Evolutionary conservation across 2,329 filamentous ascomycete species (phyloP).

Genomic region (Calonectria honghensis): DNA sequence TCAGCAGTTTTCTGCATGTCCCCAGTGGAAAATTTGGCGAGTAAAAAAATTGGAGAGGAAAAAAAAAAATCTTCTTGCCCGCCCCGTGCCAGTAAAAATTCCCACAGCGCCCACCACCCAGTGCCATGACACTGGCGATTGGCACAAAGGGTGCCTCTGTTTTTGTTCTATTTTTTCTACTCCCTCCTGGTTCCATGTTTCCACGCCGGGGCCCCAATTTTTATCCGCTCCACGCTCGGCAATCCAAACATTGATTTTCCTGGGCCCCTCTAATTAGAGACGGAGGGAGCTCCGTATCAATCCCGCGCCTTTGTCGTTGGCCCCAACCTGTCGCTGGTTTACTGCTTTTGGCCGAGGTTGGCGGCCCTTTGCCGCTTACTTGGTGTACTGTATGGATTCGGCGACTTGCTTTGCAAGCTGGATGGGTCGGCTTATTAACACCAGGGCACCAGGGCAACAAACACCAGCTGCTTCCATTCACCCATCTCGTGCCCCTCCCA

Average conservation of each 20-base stretch:
- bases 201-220: conserved; percentile 45
- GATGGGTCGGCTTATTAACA: conserved; percentile 34
- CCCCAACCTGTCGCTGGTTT: conserved; percentile 44
- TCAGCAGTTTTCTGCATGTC: conserved; percentile 12
- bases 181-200: conserved; percentile 33
- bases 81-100: conserved; percentile 52
- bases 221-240: conserved; percentile 56
- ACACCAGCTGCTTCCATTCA: conserved; percentile 18
- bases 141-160: conserved; percentile 19
- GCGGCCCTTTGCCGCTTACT: conserved; percentile 30
- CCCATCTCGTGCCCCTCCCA: conserved; percentile 25
- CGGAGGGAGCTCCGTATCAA: conserved; percentile 33
- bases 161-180: conserved; percentile 26
- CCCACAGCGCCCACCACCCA: conserved; percentile 42
- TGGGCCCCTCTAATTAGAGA: conserved; percentile 53
- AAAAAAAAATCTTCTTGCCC: conserved; percentile 43
- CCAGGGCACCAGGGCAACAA: conserved; percentile 12
- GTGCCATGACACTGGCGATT: conserved; percentile 37
- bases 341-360: conserved; percentile 37
- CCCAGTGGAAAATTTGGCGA: conserved; percentile 18
- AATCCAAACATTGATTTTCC: conserved; percentile 42
- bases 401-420: conserved; percentile 35
- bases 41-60: conserved; percentile 43
- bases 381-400: conserved; percentile 16
- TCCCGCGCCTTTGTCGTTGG: conserved; percentile 53